Evolutionary conservation across 164 flowering plant genomes (phyloP).

Genomic region (Sextonia rubra): DNA sequence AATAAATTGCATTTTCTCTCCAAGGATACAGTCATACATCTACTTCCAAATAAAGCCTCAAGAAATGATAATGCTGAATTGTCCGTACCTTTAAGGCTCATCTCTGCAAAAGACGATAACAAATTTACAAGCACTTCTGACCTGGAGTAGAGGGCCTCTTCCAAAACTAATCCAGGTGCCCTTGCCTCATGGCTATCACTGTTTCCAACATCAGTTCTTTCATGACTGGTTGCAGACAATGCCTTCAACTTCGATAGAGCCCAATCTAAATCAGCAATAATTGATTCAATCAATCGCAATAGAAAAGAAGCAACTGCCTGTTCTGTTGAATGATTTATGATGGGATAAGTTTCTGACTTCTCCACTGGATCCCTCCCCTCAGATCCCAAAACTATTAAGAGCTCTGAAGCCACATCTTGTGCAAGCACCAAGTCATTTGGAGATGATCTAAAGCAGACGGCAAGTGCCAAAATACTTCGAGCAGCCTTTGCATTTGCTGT

Average conservation of each 20-base stretch:
- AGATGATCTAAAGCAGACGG: slow-evolving; percentile 38
- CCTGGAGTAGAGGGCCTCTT: slow-evolving; percentile 57
- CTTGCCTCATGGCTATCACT: slow-evolving; percentile 19
- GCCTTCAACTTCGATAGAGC: slow-evolving; percentile 43
- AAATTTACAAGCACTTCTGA: slow-evolving; percentile 60
- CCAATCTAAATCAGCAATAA: slow-evolving; percentile 57
- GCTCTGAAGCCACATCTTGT: slow-evolving; percentile 51
- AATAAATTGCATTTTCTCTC: background rate
- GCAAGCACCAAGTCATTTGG: slow-evolving; percentile 53
- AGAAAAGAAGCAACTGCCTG: slow-evolving; percentile 39
- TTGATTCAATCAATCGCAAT: slow-evolving; percentile 47
- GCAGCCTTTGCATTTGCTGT: slow-evolving; percentile 43
- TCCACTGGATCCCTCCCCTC: slow-evolving; percentile 30
- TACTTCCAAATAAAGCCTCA: background rate
- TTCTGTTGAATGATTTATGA: slow-evolving; percentile 56
- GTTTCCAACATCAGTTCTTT: slow-evolving; percentile 20
- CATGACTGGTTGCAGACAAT: slow-evolving; percentile 25
- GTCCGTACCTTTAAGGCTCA: slow-evolving; percentile 66
- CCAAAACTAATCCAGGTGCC: slow-evolving; percentile 33
- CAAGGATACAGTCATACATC: background rate
- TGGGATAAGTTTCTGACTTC: slow-evolving; percentile 43
- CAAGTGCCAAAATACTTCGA: slow-evolving; percentile 43
- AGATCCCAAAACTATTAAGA: slow-evolving; percentile 47
- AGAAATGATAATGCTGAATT: background rate
- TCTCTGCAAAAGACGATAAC: slow-evolving; percentile 55